phyloP scores from a whole-genome alignment of 2,329 filamentous ascomycete species.

The Periconia digitata region DNA sequence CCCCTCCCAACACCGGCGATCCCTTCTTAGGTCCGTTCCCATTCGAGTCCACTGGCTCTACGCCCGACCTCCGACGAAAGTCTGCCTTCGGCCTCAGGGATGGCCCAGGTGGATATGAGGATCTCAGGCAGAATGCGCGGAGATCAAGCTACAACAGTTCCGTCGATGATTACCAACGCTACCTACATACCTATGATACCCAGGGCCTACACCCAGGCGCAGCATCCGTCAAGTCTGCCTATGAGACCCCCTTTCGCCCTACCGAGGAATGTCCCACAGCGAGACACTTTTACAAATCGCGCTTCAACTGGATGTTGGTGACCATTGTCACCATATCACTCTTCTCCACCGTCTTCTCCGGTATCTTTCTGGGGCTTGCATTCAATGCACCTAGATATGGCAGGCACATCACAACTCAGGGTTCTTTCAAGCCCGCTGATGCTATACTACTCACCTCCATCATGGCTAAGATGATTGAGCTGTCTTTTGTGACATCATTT shows the following conservation, averaged over 20 bases:
- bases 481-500: constrained; percentile 77
- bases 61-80: constrained; percentile 37
- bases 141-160: constrained; percentile 25
- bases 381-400: constrained; percentile 66
- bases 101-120: constrained; percentile 28
- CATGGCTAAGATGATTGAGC: constrained; percentile 74
- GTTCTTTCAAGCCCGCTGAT: constrained; percentile 59
- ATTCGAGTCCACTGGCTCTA: constrained; percentile 27
- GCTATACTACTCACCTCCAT: constrained; percentile 69
- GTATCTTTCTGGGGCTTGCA: constrained; percentile 66
- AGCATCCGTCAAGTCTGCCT: constrained; percentile 38
- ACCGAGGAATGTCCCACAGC: constrained; percentile 25
- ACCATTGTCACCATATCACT: constrained; percentile 52
- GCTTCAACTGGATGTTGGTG: constrained; percentile 52
- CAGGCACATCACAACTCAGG: constrained; percentile 55
- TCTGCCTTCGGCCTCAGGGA: constrained; percentile 26
- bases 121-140: constrained; percentile 27
- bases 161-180: constrained; percentile 32
- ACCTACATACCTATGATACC: constrained; percentile 26
- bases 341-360: constrained; percentile 66
- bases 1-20: constrained; percentile 30
- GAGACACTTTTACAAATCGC: constrained; percentile 42
- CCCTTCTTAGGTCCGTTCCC: constrained; percentile 31
- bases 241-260: constrained; percentile 21
- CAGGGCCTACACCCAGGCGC: constrained; percentile 23